Conservation (phyloP, 345 rosid species). For the Turnera subulata region DNA sequence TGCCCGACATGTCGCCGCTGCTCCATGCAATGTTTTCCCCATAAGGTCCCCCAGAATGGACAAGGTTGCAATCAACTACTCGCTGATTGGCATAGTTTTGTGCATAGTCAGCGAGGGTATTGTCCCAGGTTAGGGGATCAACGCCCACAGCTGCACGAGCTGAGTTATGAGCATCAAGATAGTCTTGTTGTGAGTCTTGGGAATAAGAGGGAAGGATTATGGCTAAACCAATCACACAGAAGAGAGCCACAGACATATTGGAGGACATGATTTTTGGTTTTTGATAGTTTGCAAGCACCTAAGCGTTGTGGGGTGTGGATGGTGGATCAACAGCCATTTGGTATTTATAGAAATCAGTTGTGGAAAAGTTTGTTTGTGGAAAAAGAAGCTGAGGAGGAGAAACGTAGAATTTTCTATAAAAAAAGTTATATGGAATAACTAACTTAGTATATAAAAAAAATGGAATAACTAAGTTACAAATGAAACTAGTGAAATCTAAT, state of each 20-base stretch:
- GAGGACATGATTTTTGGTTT: too few relatives aligned
- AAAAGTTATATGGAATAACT: too few relatives aligned
- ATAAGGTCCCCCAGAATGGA: slow-evolving; percentile 13
- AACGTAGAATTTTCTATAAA: too few relatives aligned
- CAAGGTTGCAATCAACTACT: not conserved
- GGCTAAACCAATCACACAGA: slow-evolving; percentile 1
- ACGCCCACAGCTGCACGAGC: slow-evolving; percentile 14
- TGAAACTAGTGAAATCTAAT: too few relatives aligned
- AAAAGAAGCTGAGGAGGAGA: too few relatives aligned
- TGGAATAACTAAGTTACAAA: too few relatives aligned
- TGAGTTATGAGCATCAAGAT: slow-evolving; percentile 11
- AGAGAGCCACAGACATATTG: not conserved
- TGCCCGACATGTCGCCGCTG: slow-evolving; percentile 6
- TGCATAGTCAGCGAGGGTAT: not conserved
- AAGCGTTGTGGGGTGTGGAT: too few relatives aligned
- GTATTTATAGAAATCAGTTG: too few relatives aligned
- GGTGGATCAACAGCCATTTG: too few relatives aligned
- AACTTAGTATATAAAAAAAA: too few relatives aligned
- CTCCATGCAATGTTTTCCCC: slow-evolving; percentile 13
- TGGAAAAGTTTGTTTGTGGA: too few relatives aligned
- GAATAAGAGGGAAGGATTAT: not conserved
- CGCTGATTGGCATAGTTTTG: not conserved
- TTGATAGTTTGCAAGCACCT: too few relatives aligned
- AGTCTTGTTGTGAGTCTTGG: slow-evolving; percentile 15
- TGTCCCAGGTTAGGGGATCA: slow-evolving; percentile 9